A percentile compares a stretch with the other conserved stretches of the same genome.
Evolutionary conservation across 805 yeast species (phyloP).

Genomic region (Candida sanyiensis): DNA sequence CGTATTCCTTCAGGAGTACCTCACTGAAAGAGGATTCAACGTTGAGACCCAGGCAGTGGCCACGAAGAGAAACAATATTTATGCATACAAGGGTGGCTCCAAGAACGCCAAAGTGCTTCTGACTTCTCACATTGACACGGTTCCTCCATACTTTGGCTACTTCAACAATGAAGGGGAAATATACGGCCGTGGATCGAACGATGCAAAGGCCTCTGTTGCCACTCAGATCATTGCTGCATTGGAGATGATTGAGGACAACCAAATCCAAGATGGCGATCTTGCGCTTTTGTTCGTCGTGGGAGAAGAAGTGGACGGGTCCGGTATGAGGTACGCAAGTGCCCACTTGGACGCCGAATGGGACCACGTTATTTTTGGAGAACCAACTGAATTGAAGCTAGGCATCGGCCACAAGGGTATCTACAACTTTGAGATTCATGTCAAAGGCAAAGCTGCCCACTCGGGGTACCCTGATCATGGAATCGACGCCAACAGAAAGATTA

Average conservation of each 20-base stretch:
- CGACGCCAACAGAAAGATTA: constrained; percentile 51
- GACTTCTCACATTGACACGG: constrained; percentile 68
- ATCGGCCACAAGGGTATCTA: constrained; percentile 65
- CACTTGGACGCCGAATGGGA: constrained; percentile 43
- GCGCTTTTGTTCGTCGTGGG: constrained; percentile 61
- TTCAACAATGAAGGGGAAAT: constrained; percentile 39
- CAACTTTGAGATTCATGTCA: constrained; percentile 35
- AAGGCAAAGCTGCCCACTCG: constrained; percentile 58
- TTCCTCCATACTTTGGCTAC: constrained; percentile 60
- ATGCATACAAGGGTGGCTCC: constrained; percentile 41
- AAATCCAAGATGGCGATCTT: constrained; percentile 47
- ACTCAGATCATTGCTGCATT: constrained; percentile 51
- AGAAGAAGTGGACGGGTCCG: constrained; percentile 62
- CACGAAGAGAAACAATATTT: constrained; percentile 41
- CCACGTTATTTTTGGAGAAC: constrained; percentile 66
- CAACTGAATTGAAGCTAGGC: constrained; percentile 63
- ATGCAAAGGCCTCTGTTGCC: constrained; percentile 69
- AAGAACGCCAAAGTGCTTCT: constrained; percentile 42
- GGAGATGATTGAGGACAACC: constrained; percentile 36
- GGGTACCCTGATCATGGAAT: constrained; percentile 69
- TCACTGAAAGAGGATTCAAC: constrained; percentile 37
- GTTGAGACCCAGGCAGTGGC: constrained; percentile 41
- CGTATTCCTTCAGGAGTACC: constrained; percentile 13
- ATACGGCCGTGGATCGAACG: constrained; percentile 63
- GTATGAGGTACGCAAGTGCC: constrained; percentile 45